phyloP scores from a whole-genome alignment of 305 asterid species.

The Solanum hybrid region DNA sequence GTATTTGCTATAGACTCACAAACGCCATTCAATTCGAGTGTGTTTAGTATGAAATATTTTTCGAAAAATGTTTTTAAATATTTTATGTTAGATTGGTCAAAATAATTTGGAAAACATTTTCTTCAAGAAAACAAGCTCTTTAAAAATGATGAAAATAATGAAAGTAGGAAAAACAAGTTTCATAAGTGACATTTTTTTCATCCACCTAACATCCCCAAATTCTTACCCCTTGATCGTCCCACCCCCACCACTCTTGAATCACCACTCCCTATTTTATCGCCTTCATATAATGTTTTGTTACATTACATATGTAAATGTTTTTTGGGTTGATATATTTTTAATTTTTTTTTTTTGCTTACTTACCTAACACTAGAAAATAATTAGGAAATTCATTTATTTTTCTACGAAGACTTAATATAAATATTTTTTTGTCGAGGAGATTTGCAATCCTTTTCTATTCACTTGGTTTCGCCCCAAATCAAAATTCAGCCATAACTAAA shows the following conservation, averaged over 20 bases:
- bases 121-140: not conserved
- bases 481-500: not conserved
- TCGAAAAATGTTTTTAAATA: no score
- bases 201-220: not conserved
- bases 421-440: no score
- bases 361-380: not conserved
- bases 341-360: not conserved
- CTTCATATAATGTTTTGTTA: not conserved
- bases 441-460: not conserved
- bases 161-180: not conserved
- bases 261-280: not conserved
- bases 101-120: not conserved
- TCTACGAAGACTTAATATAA: not conserved
- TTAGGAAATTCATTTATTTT: not conserved
- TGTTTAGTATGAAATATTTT: not conserved
- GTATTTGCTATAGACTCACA: not conserved
- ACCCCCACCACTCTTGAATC: not conserved
- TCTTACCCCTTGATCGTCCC: not conserved
- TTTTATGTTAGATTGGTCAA: not conserved
- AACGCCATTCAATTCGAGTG: not conserved
- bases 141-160: not conserved
- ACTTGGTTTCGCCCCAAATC: not conserved
- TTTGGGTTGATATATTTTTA: not conserved
- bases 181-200: not conserved
- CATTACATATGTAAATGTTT: not conserved